These are phyloP conservation scores for Leccinum griseonigrum DNA, from an alignment of 1,284 basidiomycete genomes.

Conservation along the genomic window DNA sequence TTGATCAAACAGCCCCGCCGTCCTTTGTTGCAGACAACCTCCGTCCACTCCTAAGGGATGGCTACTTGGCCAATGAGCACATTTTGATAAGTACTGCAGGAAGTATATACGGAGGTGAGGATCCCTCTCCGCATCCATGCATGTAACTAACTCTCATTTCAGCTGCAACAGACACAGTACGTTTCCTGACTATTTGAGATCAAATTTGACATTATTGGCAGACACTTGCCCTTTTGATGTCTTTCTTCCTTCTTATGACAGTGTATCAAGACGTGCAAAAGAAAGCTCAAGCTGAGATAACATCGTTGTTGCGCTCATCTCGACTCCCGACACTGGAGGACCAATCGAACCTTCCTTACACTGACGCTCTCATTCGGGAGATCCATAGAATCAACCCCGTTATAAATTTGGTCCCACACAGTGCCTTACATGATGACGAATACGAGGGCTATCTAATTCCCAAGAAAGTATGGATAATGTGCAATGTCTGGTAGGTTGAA, in stretches of 20 bases:
- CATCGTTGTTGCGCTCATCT: conserved; percentile 12
- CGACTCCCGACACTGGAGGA: conserved; percentile 24
- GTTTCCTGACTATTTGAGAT: neutral
- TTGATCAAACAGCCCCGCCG: conserved; percentile 9
- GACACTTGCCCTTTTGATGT: conserved; percentile 22
- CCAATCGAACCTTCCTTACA: conserved; percentile 21
- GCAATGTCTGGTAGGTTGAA: conserved; percentile 9
- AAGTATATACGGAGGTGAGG: conserved; percentile 15
- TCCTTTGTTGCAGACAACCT: conserved; percentile 16
- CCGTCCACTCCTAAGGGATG: neutral
- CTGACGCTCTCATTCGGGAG: conserved; percentile 24
- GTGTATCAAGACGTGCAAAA: conserved; percentile 11
- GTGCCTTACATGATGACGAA: conserved; percentile 13
- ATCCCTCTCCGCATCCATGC: neutral
- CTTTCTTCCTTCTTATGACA: conserved; percentile 29
- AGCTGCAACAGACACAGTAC: conserved; percentile 11
- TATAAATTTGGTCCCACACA: conserved; percentile 15
- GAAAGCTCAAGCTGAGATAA: conserved; percentile 15
- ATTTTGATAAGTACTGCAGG: conserved; percentile 14
- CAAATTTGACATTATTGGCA: conserved; percentile 3
- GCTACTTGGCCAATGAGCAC: conserved; percentile 1
- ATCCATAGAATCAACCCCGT: conserved; percentile 16
- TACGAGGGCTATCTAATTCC: conserved; percentile 15
- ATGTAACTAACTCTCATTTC: neutral
- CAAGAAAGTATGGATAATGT: conserved; percentile 10